Percentiles rank a stretch among this genome's conserved stretches.
These are phyloP conservation scores for Fraxinus nigra DNA, from an alignment of 305 asterid genomes.

Conservation along the genomic window DNA sequence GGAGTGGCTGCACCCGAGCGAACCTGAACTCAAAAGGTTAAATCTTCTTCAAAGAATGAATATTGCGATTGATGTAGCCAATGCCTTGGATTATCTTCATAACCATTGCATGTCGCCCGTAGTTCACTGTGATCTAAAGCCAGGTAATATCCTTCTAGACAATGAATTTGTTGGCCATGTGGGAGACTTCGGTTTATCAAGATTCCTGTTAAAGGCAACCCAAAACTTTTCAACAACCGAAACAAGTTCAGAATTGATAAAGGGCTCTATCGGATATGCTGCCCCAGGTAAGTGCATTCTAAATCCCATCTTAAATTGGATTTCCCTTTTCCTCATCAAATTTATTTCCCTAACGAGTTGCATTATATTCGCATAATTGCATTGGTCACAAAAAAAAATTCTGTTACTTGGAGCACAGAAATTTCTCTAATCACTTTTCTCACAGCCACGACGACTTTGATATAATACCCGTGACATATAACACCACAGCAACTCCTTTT, in stretches of 20 bases:
- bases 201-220: constrained; percentile 1
- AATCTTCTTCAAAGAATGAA: constrained; percentile 20
- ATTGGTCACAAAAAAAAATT: neutral
- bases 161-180: constrained; percentile 23
- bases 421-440: neutral
- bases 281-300: constrained; percentile 22
- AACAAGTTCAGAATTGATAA: constrained; percentile 12
- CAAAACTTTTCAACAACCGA: constrained; percentile 8
- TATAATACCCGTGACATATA: neutral
- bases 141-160: constrained; percentile 30
- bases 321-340: neutral
- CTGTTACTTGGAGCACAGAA: neutral
- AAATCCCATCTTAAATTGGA: neutral
- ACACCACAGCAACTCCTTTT: neutral
- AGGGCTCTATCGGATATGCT: constrained; percentile 18
- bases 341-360: neutral
- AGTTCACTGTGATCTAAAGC: constrained; percentile 34
- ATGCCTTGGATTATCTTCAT: constrained; percentile 30
- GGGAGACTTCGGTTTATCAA: constrained; percentile 22
- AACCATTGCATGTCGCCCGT: constrained; percentile 18
- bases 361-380: neutral
- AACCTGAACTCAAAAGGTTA: neutral
- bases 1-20: constrained; percentile 15
- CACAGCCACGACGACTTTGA: neutral
- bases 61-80: constrained; percentile 23